A percentile compares a stretch with the other conserved stretches of the same genome.
These are phyloP conservation scores for Pythium brassicae DNA, from an alignment of 352 stramenopile species.

Conservation along the genomic window DNA sequence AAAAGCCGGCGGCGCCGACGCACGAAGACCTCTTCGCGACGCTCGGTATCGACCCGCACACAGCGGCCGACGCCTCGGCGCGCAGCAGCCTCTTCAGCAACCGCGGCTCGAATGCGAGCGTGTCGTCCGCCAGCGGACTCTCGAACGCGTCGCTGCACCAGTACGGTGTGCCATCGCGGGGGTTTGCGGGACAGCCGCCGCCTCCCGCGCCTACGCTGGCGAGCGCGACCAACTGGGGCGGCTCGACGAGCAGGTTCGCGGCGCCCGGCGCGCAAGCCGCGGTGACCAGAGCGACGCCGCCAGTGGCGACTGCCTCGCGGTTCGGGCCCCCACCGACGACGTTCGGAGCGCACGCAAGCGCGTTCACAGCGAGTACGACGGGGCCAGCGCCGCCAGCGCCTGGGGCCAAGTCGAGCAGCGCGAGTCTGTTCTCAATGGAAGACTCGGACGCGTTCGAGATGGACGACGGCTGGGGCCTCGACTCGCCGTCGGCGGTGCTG, in stretches of 20 bases:
- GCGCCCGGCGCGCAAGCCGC: no score
- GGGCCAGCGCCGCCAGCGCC: neutral
- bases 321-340: neutral
- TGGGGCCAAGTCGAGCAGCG: slow-evolving; percentile 9
- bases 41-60: slow-evolving; percentile 34
- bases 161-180: slow-evolving; percentile 7
- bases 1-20: slow-evolving; percentile 35
- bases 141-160: slow-evolving; percentile 12
- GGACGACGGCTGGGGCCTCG: slow-evolving; percentile 68
- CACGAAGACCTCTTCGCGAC: slow-evolving; percentile 54
- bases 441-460: slow-evolving; percentile 51
- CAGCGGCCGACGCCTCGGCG: slow-evolving; percentile 27
- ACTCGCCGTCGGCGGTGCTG: slow-evolving; percentile 68
- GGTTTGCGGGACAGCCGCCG: slow-evolving; percentile 1
- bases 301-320: neutral
- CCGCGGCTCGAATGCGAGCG: slow-evolving; percentile 16
- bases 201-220: slow-evolving; percentile 5
- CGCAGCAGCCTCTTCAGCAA: slow-evolving; percentile 20
- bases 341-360: slow-evolving; percentile 2
- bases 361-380: slow-evolving; percentile 1
- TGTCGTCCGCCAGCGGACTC: slow-evolving; percentile 12
- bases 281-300: slow-evolving; percentile 1
- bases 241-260: slow-evolving; percentile 11
- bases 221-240: slow-evolving; percentile 13
- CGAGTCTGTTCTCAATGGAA: slow-evolving; percentile 77